These are phyloP conservation scores for Zymoseptoria pseudotritici DNA, from an alignment of 2,329 filamentous ascomycete genomes.

Conservation along the genomic window DNA sequence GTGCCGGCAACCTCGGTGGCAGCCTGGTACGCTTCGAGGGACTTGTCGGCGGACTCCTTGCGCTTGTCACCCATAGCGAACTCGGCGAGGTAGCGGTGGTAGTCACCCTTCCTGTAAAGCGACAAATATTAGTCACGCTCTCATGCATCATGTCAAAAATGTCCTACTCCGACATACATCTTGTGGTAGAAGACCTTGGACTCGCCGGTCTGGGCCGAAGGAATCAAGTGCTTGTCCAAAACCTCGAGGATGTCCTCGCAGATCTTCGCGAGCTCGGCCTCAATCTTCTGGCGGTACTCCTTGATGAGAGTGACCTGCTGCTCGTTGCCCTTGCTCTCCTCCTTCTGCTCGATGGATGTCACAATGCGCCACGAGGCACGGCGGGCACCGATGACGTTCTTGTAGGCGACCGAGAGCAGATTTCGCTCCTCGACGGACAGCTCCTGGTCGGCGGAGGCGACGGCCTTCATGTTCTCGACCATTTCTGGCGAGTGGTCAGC, in stretches of 20 bases:
- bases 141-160: background rate
- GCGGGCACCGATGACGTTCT: slow-evolving; percentile 95
- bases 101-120: slow-evolving; percentile 83
- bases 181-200: slow-evolving; percentile 99
- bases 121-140: slow-evolving; percentile 8
- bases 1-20: slow-evolving; percentile 85
- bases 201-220: slow-evolving; percentile 88
- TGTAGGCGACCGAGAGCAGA: slow-evolving; percentile 95
- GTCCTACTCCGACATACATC: slow-evolving; percentile 58
- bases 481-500: slow-evolving; percentile 63
- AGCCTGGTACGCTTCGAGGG: slow-evolving; percentile 93
- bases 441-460: slow-evolving; percentile 69
- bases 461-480: slow-evolving; percentile 99
- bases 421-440: slow-evolving; percentile 86
- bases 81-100: slow-evolving; percentile 97
- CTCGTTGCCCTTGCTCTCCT: slow-evolving; percentile 97
- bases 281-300: slow-evolving; percentile 98
- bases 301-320: slow-evolving; percentile 86
- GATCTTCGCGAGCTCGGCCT: slow-evolving; percentile 92
- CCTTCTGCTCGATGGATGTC: slow-evolving; percentile 98
- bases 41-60: slow-evolving; percentile 88
- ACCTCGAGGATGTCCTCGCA: slow-evolving; percentile 96
- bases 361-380: slow-evolving; percentile 98
- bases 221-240: slow-evolving; percentile 87
- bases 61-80: slow-evolving; percentile 91